Evolutionary conservation across 306 rosid genomes (phyloP).

Genomic region (Astragalus membranaceus): DNA sequence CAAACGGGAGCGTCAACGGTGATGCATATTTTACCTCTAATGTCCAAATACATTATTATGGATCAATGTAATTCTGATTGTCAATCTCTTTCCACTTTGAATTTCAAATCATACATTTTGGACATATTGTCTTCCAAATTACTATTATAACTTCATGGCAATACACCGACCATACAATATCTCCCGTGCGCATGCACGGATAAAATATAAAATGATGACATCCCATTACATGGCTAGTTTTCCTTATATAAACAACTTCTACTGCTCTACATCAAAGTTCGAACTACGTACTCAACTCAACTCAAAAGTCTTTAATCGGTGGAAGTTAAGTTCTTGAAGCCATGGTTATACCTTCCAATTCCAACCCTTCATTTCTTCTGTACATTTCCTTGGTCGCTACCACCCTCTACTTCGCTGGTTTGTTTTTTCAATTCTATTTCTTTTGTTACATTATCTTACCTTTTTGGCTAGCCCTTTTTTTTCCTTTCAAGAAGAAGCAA

Average conservation of each 20-base stretch:
- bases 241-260: constrained; percentile 1
- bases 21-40: too few relatives aligned
- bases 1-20: too few relatives aligned
- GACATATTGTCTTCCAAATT: too few relatives aligned
- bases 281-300: not conserved
- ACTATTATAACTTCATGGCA: too few relatives aligned
- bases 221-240: too few relatives aligned
- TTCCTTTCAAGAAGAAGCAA: not conserved
- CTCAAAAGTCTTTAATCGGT: not conserved
- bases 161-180: too few relatives aligned
- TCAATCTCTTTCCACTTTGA: too few relatives aligned
- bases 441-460: not conserved
- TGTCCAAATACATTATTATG: too few relatives aligned
- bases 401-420: constrained; percentile 40
- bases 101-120: too few relatives aligned
- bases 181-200: too few relatives aligned
- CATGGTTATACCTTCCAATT: constrained; percentile 30
- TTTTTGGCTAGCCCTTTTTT: not conserved
- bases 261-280: not conserved
- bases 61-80: too few relatives aligned
- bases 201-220: too few relatives aligned
- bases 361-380: constrained; percentile 19
- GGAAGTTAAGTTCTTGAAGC: not conserved
- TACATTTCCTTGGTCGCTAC: constrained; percentile 28
- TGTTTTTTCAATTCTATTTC: not conserved